Percentiles rank a stretch among this genome's conserved stretches.
phyloP scores from a whole-genome alignment of 768 basidiomycete genomes.

The Suillus subalutaceus region DNA sequence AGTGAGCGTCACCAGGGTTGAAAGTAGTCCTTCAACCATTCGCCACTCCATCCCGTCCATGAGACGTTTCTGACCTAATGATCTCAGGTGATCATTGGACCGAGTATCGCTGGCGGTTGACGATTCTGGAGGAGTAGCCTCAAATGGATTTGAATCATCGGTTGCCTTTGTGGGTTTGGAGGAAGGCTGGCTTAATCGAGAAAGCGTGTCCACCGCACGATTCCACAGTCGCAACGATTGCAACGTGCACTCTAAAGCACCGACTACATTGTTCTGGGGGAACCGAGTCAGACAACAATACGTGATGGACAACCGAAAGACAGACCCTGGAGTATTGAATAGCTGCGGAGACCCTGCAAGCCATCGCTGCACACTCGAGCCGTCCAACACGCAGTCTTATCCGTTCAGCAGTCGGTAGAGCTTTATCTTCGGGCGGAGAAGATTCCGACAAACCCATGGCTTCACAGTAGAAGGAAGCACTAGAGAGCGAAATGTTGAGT shows the following conservation, averaged over 20 bases:
- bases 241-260: conserved; percentile 58
- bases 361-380: conserved; percentile 73
- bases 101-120: conserved; percentile 41
- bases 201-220: conserved; percentile 69
- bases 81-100: conserved; percentile 32
- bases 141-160: conserved; percentile 58
- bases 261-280: conserved; percentile 60
- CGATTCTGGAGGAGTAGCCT: conserved; percentile 36
- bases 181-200: conserved; percentile 54
- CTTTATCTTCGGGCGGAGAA: conserved; percentile 48
- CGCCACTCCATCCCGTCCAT: conserved; percentile 74
- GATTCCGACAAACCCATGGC: conserved; percentile 51
- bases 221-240: conserved; percentile 82
- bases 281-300: neutral
- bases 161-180: conserved; percentile 25
- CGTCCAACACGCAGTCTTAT: conserved; percentile 58
- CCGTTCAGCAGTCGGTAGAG: conserved; percentile 53
- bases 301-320: neutral
- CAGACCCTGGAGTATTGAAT: conserved; percentile 70
- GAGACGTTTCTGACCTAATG: conserved; percentile 24
- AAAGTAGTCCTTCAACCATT: conserved; percentile 70
- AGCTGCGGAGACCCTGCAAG: conserved; percentile 65
- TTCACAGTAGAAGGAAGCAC: conserved; percentile 60
- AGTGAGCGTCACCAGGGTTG: conserved; percentile 64
- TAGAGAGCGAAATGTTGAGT: conserved; percentile 21